Percentiles rank a stretch among this genome's conserved stretches.
These are phyloP conservation scores for Cicer pinnatifidum DNA, from an alignment of 306 rosid species.

Conservation along the genomic window DNA sequence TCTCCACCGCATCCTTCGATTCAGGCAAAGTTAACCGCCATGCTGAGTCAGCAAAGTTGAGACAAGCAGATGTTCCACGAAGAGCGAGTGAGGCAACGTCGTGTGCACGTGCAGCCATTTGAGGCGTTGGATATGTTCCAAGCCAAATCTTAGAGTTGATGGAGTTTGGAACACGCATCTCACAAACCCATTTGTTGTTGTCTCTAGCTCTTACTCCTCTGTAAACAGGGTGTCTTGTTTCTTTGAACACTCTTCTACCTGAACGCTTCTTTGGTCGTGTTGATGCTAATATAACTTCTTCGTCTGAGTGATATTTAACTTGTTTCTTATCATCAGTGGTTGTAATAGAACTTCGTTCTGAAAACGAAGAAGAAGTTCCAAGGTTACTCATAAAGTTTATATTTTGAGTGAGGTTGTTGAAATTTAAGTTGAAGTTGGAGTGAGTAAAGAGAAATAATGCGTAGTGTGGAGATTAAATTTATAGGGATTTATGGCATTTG, in stretches of 20 bases:
- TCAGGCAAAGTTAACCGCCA: slow-evolving; percentile 59
- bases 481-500: too few relatives aligned
- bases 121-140: slow-evolving; percentile 75
- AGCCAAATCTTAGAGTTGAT: slow-evolving; percentile 75
- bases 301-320: too few relatives aligned
- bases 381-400: too few relatives aligned
- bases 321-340: too few relatives aligned
- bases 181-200: slow-evolving; percentile 88
- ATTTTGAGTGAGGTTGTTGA: too few relatives aligned
- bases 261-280: slow-evolving; percentile 69
- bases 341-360: not conserved
- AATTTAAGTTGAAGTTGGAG: too few relatives aligned
- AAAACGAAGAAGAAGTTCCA: not conserved
- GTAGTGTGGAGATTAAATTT: too few relatives aligned
- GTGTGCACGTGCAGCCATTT: slow-evolving; percentile 92
- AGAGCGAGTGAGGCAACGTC: slow-evolving; percentile 77
- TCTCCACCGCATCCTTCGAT: slow-evolving; percentile 55
- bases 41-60: slow-evolving; percentile 75
- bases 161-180: slow-evolving; percentile 69
- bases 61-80: slow-evolving; percentile 66
- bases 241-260: slow-evolving; percentile 68
- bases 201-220: slow-evolving; percentile 74
- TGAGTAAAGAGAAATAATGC: too few relatives aligned
- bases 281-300: slow-evolving; percentile 62
- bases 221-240: slow-evolving; percentile 83